These are phyloP conservation scores for Peribolospora baueri DNA, from an alignment of 768 basidiomycete genomes.

Conservation along the genomic window DNA sequence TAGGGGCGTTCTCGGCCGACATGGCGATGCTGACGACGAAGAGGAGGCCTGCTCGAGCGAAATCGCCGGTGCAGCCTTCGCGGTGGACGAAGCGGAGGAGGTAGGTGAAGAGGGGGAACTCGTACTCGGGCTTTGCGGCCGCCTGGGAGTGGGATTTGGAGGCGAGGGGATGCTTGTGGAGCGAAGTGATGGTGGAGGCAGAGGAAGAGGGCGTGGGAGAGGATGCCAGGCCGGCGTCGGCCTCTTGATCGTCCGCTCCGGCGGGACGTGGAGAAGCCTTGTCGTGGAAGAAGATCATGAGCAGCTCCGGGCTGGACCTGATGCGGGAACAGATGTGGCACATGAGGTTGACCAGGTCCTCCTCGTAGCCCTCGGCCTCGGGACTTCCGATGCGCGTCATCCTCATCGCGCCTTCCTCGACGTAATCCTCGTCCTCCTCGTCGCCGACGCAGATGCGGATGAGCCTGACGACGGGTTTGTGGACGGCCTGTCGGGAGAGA, in stretches of 20 bases:
- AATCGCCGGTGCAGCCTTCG: slow-evolving; percentile 80
- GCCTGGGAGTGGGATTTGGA: not conserved
- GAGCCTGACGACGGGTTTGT: slow-evolving; percentile 59
- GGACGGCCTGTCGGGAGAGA: slow-evolving; percentile 70
- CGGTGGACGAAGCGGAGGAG: slow-evolving; percentile 83
- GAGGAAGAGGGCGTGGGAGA: slow-evolving; percentile 16
- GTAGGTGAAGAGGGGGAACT: slow-evolving; percentile 86
- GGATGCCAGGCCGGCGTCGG: slow-evolving; percentile 30
- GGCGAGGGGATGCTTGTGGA: slow-evolving; percentile 23
- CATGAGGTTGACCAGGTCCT: slow-evolving; percentile 50
- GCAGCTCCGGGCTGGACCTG: slow-evolving; percentile 58
- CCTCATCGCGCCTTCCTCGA: slow-evolving; percentile 46
- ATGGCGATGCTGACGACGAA: slow-evolving; percentile 90
- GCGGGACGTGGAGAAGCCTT: slow-evolving; percentile 55
- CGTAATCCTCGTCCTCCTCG: slow-evolving; percentile 72
- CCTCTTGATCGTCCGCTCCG: slow-evolving; percentile 25
- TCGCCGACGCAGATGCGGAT: slow-evolving; percentile 77
- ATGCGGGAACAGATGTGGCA: slow-evolving; percentile 84
- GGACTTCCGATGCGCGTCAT: not conserved
- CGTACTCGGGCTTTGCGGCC: slow-evolving; percentile 39
- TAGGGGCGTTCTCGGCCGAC: slow-evolving; percentile 12
- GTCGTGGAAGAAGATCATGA: slow-evolving; percentile 95
- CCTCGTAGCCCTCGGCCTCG: slow-evolving; percentile 21
- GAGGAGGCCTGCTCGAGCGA: slow-evolving; percentile 71
- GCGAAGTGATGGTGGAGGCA: slow-evolving; percentile 19